Evolutionary conservation across 306 rosid genomes (phyloP), one percentile per base, ranked within the genome.

Genomic region (Notholithocarpus densiflorus): DNA sequence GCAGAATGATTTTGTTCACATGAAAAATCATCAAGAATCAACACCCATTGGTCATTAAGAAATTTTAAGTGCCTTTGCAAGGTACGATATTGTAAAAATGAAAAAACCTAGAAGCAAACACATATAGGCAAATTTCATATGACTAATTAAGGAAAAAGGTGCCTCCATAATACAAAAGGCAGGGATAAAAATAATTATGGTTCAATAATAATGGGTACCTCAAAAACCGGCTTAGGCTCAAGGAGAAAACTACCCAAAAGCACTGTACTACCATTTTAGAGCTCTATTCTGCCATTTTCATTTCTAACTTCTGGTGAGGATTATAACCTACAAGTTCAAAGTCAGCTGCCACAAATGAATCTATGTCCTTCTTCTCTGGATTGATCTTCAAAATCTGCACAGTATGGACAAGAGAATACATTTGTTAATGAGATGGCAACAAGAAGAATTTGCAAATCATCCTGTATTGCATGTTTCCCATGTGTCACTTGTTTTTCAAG

Each of bases 311-410:
- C 32, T 21, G 53, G 54, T 60, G 34, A 27, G 59, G 57, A 76
- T 77, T 75, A 45, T 66, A 82, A 21, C 78, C 71, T 59, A 64
- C 32, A 21, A 82, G 82, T 65, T 82, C 72, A 31, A 64, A 62
- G 74, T 82, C 82, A 40, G 53, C 75, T 3, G 71, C 77, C 37
- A 77, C 85, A 13, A 78, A 37, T 21, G 56, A 56, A 29, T 68
- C 55, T 12, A 73, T 68, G 54, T 78, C 80, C 72, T 32, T 68
- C 51, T 66, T 76, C 57, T 56, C 54, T 10, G 75, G 64, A 72
- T 82, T 76, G 59, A 82, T 82, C 55, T 77, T 77, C 81, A 77
- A 37, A 55, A 72, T 82, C 85, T 77, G 69, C 82, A 53, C 13
- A 17, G 19, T 17, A 52, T 19, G 26, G 51, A 66, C 17, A 65